Conservation (phyloP, 2,329 filamentous ascomycete genomes). For the Fusarium haematococcum region DNA sequence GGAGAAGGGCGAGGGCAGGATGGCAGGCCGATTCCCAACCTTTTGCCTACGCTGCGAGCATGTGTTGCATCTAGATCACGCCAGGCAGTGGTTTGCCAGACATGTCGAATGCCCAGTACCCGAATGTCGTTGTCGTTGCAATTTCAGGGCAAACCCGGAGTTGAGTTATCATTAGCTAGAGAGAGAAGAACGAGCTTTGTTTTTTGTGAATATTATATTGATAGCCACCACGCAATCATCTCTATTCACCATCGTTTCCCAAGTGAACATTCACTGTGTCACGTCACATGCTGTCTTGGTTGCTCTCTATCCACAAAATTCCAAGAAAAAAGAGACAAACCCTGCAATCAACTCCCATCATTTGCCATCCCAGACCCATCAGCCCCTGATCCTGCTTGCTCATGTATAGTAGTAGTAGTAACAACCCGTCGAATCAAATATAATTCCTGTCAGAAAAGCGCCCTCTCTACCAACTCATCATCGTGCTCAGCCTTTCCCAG, state of each 20-base stretch:
- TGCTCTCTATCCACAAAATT: constrained; percentile 22
- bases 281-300: constrained; percentile 16
- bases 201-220: constrained; percentile 22
- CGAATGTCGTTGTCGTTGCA: constrained; percentile 75
- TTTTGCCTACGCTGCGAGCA: constrained; percentile 78
- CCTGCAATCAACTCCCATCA: constrained; percentile 27
- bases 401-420: constrained; percentile 19
- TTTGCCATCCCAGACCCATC: constrained; percentile 9
- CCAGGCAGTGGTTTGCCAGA: constrained; percentile 73
- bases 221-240: not conserved
- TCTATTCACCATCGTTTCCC: constrained; percentile 26
- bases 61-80: constrained; percentile 75
- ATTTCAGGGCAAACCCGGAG: constrained; percentile 70
- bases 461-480: constrained; percentile 3
- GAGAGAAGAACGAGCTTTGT: not conserved
- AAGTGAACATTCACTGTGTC: not conserved
- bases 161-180: constrained; percentile 60
- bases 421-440: constrained; percentile 8
- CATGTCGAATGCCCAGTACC: constrained; percentile 76
- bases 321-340: constrained; percentile 13
- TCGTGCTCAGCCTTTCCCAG: constrained; percentile 13
- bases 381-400: constrained; percentile 2
- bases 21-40: constrained; percentile 72
- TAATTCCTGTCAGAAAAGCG: constrained; percentile 12
- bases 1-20: constrained; percentile 60